phyloP scores from a whole-genome alignment of 169 alveolate species.

The Cryptosporidium andersoni region DNA sequence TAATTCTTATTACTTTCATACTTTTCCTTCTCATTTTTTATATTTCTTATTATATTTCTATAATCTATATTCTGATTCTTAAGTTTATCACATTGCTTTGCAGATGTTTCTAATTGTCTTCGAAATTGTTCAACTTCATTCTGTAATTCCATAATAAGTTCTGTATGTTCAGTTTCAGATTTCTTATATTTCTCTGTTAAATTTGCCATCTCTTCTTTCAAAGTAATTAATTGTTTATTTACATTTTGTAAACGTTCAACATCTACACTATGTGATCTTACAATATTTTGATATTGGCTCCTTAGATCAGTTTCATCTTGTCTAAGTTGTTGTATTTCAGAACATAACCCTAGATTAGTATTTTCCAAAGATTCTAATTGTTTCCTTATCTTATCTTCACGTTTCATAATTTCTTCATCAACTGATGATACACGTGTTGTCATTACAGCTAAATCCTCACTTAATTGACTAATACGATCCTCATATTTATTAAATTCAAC shows the following conservation, averaged over 20 bases:
- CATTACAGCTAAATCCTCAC: constrained; percentile 47
- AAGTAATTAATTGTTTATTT: constrained; percentile 23
- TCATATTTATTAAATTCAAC: neutral
- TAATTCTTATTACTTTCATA: neutral
- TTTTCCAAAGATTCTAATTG: neutral
- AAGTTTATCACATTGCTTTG: constrained; percentile 23
- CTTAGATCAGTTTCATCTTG: constrained; percentile 51
- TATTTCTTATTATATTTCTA: constrained; percentile 17
- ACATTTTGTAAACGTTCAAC: constrained; percentile 53
- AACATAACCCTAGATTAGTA: constrained; percentile 12
- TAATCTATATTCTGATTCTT: constrained; percentile 11
- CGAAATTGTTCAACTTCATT: constrained; percentile 32
- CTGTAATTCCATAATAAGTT: constrained; percentile 47
- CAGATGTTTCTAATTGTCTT: constrained; percentile 37
- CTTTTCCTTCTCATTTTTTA: constrained; percentile 21
- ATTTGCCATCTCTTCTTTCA: constrained; percentile 22
- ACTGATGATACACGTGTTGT: constrained; percentile 40
- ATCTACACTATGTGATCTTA: constrained; percentile 55
- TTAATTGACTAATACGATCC: constrained; percentile 12
- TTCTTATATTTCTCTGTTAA: constrained; percentile 5
- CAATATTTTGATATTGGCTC: constrained; percentile 64
- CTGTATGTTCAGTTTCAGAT: constrained; percentile 32
- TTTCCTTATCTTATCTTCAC: constrained; percentile 29
- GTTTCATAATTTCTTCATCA: constrained; percentile 43
- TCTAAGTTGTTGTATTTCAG: constrained; percentile 22